Conservation (phyloP, 176 grass and related monocot genomes). For the Saccharum officinarum region DNA sequence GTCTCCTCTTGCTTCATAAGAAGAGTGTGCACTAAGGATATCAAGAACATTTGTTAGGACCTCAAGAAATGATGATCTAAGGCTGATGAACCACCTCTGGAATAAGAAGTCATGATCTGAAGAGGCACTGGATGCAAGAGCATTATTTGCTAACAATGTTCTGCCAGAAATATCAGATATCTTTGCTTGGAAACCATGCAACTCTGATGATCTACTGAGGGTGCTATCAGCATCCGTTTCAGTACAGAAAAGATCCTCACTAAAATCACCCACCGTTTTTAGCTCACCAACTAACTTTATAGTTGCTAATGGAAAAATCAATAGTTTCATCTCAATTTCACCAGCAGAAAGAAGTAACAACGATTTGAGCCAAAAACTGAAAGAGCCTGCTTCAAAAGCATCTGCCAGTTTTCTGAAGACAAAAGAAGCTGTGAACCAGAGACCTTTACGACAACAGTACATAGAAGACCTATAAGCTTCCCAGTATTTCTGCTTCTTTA, state of each 20-base stretch:
- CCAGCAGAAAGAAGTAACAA: slow-evolving; percentile 62
- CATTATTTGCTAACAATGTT: slow-evolving; percentile 56
- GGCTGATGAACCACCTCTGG: slow-evolving; percentile 90
- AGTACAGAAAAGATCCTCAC: slow-evolving; percentile 39
- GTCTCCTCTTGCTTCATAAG: slow-evolving; percentile 32
- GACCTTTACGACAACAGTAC: slow-evolving; percentile 68
- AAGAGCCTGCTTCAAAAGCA: slow-evolving; percentile 45
- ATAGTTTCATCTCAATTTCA: slow-evolving; percentile 82
- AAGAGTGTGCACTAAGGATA: slow-evolving; percentile 47
- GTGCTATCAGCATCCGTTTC: slow-evolving; percentile 39
- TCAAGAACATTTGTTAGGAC: slow-evolving; percentile 53
- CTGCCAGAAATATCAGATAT: slow-evolving; percentile 52
- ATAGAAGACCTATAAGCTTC: slow-evolving; percentile 78
- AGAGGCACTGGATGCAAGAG: slow-evolving; percentile 39
- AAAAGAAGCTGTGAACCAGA: slow-evolving; percentile 83
- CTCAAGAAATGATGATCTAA: slow-evolving; percentile 68
- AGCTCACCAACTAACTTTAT: slow-evolving; percentile 62
- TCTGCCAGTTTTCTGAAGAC: slow-evolving; percentile 79
- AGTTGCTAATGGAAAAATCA: slow-evolving; percentile 70
- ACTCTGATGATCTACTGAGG: slow-evolving; percentile 32
- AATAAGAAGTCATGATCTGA: slow-evolving; percentile 55
- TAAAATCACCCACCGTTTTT: slow-evolving; percentile 49
- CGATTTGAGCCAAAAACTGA: slow-evolving; percentile 78
- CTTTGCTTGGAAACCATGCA: slow-evolving; percentile 53
- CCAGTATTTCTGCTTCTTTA: slow-evolving; percentile 73